Evolutionary conservation across 352 stramenopile species (phyloP).

Genomic region (Phytophthora pinifolia): DNA sequence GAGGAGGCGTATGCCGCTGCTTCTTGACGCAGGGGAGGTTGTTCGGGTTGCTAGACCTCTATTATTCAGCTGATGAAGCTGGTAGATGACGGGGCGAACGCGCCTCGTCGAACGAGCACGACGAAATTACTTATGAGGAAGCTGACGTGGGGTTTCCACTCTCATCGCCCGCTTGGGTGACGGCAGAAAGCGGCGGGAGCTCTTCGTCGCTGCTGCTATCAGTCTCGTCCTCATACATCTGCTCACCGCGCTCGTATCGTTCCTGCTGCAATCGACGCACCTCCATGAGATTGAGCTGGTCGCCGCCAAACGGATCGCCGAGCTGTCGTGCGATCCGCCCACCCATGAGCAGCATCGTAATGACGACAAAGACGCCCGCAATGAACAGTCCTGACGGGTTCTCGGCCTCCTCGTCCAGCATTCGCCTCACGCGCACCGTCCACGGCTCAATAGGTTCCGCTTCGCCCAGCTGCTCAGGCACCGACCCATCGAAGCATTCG

Average conservation of each 20-base stretch:
- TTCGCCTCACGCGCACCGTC: conserved; percentile 44
- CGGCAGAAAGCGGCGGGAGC: conserved; percentile 1
- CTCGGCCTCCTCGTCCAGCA: conserved; percentile 70
- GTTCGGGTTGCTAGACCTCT: too few species aligned
- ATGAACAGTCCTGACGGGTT: conserved; percentile 74
- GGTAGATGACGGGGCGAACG: background rate
- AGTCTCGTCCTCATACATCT: conserved; percentile 47
- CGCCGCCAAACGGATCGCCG: conserved; percentile 42
- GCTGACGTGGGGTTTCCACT: conserved; percentile 7
- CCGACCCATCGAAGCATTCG: conserved; percentile 84
- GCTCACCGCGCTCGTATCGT: conserved; percentile 52
- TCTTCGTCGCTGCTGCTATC: conserved; percentile 55
- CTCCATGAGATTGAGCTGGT: conserved; percentile 68
- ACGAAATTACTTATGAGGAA: conserved; percentile 14
- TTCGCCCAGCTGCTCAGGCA: conserved; percentile 53
- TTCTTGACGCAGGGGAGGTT: too few species aligned
- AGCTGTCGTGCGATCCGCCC: conserved; percentile 50
- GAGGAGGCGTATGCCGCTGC: too few species aligned
- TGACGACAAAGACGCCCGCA: conserved; percentile 55
- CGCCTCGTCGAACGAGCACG: background rate
- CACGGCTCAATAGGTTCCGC: conserved; percentile 62
- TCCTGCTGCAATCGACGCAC: conserved; percentile 73
- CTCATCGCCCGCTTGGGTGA: conserved; percentile 8
- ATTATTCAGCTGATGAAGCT: too few species aligned
- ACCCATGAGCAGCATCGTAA: conserved; percentile 53